Conservation (phyloP, 2,329 filamentous ascomycete species). For the Ophiocordyceps sinensis region DNA sequence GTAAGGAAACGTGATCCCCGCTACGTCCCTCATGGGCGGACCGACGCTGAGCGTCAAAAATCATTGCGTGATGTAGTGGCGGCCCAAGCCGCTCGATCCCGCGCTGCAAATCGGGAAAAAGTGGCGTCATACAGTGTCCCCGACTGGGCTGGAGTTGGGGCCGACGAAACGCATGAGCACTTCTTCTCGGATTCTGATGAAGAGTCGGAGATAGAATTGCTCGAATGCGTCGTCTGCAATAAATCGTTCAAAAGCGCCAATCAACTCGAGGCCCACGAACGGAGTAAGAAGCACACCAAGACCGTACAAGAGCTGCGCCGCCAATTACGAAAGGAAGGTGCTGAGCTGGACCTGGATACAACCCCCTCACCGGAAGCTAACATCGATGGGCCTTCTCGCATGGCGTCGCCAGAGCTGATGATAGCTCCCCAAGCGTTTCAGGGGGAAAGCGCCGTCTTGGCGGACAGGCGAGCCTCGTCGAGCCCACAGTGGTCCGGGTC, state of each 20-base stretch:
- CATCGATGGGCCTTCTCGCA: background rate
- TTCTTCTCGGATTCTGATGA: conserved; percentile 47
- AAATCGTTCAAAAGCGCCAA: conserved; percentile 82
- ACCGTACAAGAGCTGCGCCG: conserved; percentile 64
- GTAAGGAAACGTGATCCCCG: conserved; percentile 84
- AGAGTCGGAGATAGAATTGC: conserved; percentile 41
- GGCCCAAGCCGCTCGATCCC: conserved; percentile 69
- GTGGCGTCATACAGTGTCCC: conserved; percentile 51
- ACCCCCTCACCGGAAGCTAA: background rate
- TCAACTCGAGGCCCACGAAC: conserved; percentile 82
- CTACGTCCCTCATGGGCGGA: conserved; percentile 62
- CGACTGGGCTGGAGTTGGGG: conserved; percentile 57
- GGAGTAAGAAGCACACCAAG: conserved; percentile 92
- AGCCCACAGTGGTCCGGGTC: background rate
- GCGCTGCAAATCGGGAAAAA: conserved; percentile 68
- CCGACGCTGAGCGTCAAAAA: conserved; percentile 68
- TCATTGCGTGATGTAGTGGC: conserved; percentile 62
- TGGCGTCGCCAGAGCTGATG: background rate
- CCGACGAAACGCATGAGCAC: conserved; percentile 35
- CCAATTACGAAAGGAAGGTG: conserved; percentile 73
- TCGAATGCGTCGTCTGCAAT: conserved; percentile 65
- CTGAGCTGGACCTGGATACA: conserved; percentile 35
- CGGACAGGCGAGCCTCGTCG: too few relatives aligned
- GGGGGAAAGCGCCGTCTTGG: too few relatives aligned
- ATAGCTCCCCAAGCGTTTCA: background rate